Percentiles rank a stretch among this genome's conserved stretches.
Evolutionary conservation across 352 stramenopile genomes (phyloP).

Genomic region (Peronospora destructor): DNA sequence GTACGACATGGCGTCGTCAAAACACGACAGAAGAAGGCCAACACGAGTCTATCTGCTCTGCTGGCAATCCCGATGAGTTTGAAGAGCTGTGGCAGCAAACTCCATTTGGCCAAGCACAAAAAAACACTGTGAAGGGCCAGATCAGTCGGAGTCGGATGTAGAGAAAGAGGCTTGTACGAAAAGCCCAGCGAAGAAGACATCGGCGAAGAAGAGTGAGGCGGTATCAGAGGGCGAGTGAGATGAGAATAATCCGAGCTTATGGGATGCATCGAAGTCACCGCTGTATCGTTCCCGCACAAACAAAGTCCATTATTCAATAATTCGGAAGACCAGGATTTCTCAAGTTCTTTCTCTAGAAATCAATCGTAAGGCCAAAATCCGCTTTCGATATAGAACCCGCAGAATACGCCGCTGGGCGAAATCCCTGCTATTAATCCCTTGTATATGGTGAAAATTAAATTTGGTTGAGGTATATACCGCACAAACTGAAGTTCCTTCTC

Average conservation of each 20-base stretch:
- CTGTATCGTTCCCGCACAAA: too few species aligned
- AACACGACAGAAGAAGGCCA: slow-evolving; percentile 28
- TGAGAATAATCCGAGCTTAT: neutral
- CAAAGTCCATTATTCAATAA: too few species aligned
- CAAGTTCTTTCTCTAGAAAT: too few species aligned
- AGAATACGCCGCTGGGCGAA: slow-evolving; percentile 5
- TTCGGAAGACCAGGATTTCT: too few species aligned
- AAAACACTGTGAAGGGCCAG: slow-evolving; percentile 19
- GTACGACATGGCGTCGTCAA: slow-evolving; percentile 30
- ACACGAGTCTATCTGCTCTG: slow-evolving; percentile 31
- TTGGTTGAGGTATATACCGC: slow-evolving; percentile 7
- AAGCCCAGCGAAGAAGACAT: neutral
- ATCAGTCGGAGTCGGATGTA: slow-evolving; percentile 7
- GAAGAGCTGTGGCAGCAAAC: slow-evolving; percentile 44
- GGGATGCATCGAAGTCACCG: neutral
- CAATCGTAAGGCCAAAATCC: neutral
- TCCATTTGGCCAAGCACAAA: slow-evolving; percentile 35
- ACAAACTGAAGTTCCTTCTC: slow-evolving; percentile 9
- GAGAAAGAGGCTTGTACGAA: neutral
- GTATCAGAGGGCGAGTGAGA: too few species aligned
- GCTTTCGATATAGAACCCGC: slow-evolving; percentile 10
- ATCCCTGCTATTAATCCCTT: slow-evolving; percentile 11
- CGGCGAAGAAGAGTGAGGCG: neutral
- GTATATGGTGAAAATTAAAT: slow-evolving; percentile 1
- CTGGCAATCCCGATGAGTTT: slow-evolving; percentile 40